phyloP scores from a whole-genome alignment of 2,329 filamentous ascomycete species.

The Penicillium digitatum region DNA sequence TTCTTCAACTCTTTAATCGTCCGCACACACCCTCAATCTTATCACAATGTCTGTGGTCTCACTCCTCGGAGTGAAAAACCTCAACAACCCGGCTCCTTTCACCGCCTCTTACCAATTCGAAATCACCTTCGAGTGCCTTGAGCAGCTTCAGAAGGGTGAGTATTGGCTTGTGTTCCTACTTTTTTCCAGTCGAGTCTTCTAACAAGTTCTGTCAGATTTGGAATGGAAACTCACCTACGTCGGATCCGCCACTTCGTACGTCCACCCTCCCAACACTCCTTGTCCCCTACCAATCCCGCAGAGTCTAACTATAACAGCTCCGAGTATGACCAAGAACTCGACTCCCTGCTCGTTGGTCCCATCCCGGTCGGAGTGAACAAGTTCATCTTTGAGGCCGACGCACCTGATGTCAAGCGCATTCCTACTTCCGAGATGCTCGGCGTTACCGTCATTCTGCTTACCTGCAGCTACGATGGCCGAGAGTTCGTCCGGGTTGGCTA shows the following conservation, averaged over 20 bases:
- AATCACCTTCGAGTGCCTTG: conserved; percentile 97
- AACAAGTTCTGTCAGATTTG: conserved; percentile 60
- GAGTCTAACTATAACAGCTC: conserved; percentile 55
- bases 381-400: conserved; percentile 93
- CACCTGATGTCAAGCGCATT: conserved; percentile 84
- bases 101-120: conserved; percentile 92
- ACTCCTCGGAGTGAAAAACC: conserved; percentile 87
- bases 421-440: conserved; percentile 93
- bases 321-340: conserved; percentile 97
- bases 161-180: not conserved
- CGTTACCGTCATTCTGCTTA: conserved; percentile 93
- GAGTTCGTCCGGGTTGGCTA: conserved; percentile 98
- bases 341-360: conserved; percentile 93
- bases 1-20: conserved; percentile 8
- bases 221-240: conserved; percentile 99
- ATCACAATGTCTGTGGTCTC: conserved; percentile 88
- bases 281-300: conserved; percentile 10
- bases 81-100: conserved; percentile 96
- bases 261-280: conserved; percentile 21
- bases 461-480: conserved; percentile 90
- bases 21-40: conserved; percentile 20
- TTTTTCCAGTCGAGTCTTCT: conserved; percentile 2
- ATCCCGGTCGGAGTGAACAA: conserved; percentile 98
- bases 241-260: conserved; percentile 93
- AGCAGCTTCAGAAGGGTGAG: conserved; percentile 84